phyloP scores from a whole-genome alignment of 257 asterid species.

The Solanum peruvianum region DNA sequence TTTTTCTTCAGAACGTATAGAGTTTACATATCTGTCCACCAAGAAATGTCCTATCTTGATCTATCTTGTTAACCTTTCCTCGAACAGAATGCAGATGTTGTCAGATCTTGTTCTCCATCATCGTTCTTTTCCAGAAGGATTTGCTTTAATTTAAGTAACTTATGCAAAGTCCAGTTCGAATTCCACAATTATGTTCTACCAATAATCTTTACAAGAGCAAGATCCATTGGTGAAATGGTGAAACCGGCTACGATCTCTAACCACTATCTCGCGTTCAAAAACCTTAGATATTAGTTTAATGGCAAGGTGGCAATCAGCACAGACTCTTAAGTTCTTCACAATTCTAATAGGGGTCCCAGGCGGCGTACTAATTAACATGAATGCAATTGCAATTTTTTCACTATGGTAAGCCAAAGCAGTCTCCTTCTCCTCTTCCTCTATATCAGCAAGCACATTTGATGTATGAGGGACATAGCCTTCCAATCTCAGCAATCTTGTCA shows the following conservation, averaged over 20 bases:
- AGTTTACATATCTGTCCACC: background rate
- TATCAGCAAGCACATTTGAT: conserved; percentile 58
- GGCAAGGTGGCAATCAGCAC: conserved; percentile 77
- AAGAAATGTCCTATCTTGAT: background rate
- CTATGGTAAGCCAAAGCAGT: conserved; percentile 67
- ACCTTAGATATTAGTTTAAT: conserved; percentile 52
- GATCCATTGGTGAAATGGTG: conserved; percentile 66
- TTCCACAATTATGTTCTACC: conserved; percentile 27
- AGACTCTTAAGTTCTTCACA: conserved; percentile 69
- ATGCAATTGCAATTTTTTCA: conserved; percentile 77
- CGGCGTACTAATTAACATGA: conserved; percentile 53
- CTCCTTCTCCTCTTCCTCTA: conserved; percentile 90
- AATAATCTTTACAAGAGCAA: conserved; percentile 81
- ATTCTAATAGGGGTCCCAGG: conserved; percentile 49
- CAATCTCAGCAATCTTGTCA: conserved; percentile 49
- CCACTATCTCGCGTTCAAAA: conserved; percentile 54
- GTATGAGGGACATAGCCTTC: conserved; percentile 77
- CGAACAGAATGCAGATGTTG: background rate
- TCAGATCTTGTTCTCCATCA: background rate
- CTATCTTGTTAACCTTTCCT: background rate
- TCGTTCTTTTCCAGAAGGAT: background rate
- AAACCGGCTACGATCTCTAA: conserved; percentile 78
- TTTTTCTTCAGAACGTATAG: background rate
- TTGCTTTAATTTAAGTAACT: background rate
- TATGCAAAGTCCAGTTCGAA: background rate